These are phyloP conservation scores for Smittium culicis DNA, from an alignment of 371 early-diverging fungal genomes.

Conservation along the genomic window DNA sequence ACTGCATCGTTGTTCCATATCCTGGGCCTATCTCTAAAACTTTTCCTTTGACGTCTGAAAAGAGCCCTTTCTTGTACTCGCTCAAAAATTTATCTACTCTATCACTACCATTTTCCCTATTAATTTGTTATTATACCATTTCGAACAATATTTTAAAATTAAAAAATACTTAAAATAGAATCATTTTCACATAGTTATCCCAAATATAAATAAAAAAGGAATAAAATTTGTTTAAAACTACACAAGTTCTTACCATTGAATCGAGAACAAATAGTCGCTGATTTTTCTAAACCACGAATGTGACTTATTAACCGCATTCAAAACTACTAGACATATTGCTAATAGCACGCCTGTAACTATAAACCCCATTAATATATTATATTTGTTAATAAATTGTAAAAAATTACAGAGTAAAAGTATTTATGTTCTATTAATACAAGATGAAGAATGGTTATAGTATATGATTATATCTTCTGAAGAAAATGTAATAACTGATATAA, in stretches of 20 bases:
- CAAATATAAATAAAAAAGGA: neutral
- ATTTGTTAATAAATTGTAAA: no score
- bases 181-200: neutral
- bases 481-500: no score
- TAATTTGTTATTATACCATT: neutral
- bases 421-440: no score
- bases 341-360: no score
- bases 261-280: neutral
- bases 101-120: neutral
- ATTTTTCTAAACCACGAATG: neutral
- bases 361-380: no score
- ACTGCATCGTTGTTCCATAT: slow-evolving; percentile 17
- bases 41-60: slow-evolving; percentile 17
- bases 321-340: no score
- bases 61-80: slow-evolving; percentile 13
- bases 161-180: neutral
- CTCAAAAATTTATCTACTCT: neutral
- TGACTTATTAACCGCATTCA: neutral
- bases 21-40: slow-evolving; percentile 28
- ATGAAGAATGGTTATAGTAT: no score
- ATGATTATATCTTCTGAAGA: no score
- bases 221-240: no score
- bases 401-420: no score
- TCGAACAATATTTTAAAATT: neutral
- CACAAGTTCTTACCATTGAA: neutral